Evolutionary conservation across 148 eudicot genomes (phyloP), one percentile per base, ranked within the genome.

Genomic region (Tetragonia tetragonoides): DNA sequence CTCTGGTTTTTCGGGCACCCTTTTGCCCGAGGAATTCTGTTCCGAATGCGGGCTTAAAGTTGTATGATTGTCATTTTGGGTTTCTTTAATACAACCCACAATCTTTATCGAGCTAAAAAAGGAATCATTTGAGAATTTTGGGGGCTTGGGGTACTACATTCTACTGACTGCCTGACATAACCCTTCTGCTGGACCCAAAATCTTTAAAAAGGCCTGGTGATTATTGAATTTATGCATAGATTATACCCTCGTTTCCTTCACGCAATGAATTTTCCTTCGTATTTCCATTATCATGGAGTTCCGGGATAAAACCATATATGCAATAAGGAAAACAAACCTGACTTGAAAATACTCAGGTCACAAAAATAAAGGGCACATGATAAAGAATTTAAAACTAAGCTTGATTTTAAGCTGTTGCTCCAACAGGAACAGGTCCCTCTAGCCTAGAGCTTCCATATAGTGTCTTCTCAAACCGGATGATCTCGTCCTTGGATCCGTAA

Each of bases 401-500:
- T 53, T 66, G 47, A 16, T 87, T 49, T 49, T 80, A 95, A 81
- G 87, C 92, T 78, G 93, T 77, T 66, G 99, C 99, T 66, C 94
- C 95, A 77, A 93, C 97, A 20, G 98, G 99, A 63, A 87, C 88
- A 41, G 89, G 94, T 16, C 74, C 86, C 83, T 92, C 95, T 61
- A 96, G 95, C 81, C 98, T 89, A 20, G 99, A 93, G 16, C 98
- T 89, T 18, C 98, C 99, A 59, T 91, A 96, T 39, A 93, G 76
- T 0, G 93, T 96, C 84, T 96, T 97, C 83, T 96, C 98, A 24
- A 96, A 93, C 49, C 98, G 81, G 71, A 93, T 87, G 68, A 96
- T 89, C 97, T 96, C 98, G 44, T 93, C 90, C 83, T 91, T 93
- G 61, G 99, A 96, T 18, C 98, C 99, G 56, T 93, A 96, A 15